Base-by-base conservation (phyloP, 371 early-diverging fungal species). In the Mycotypha africana region DNA sequence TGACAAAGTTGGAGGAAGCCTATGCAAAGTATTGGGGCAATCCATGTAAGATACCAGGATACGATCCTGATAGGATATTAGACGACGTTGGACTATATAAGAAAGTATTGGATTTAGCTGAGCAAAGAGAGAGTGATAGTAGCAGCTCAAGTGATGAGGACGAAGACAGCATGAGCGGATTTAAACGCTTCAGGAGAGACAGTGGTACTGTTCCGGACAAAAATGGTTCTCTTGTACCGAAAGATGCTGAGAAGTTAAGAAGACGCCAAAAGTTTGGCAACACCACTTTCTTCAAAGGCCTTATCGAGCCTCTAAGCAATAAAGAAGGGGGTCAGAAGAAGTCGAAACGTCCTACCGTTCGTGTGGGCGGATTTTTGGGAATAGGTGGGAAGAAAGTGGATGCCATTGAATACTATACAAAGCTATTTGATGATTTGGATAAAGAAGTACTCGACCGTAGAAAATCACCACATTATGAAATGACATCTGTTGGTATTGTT, bases 11-110 rank as follows among this genome's bases (percentile, higher is more conserved):
- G 31, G 78, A 78, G 56, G 44, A 30, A 14, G 63, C 64, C 1
- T 78, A 70, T 48, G 58, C 55, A 1, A 42, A 45, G 8, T 74
- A 68, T 25, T 72, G 67, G 67, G 73, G 70, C 1, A 77, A 77
- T 43, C 78, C 78, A 2, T 74, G 72, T 44, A 17, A 25, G 2
- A 51, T 69, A 23, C 60, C 66, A 4, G 57, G 52, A 12, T 68
- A 72, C 32, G 65, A 72, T 45, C 73, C 73, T n/a, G 73, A 72
- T 36, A 37, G 41, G 2, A 64, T 72, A 19, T 35, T 68, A 21
- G 56, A 69, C 14, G 64, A 67, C 47, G 56, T 57, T 12, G 50
- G 58, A 16, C 24, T 64, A 24, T 56, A 62, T 15, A 55, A 60
- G 20, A 55, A 37, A 32, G 47, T 62, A 1, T 45, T 59, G 2